Conservation (phyloP, 2,329 filamentous ascomycete genomes). For the Paraphaeosphaeria minitans region DNA sequence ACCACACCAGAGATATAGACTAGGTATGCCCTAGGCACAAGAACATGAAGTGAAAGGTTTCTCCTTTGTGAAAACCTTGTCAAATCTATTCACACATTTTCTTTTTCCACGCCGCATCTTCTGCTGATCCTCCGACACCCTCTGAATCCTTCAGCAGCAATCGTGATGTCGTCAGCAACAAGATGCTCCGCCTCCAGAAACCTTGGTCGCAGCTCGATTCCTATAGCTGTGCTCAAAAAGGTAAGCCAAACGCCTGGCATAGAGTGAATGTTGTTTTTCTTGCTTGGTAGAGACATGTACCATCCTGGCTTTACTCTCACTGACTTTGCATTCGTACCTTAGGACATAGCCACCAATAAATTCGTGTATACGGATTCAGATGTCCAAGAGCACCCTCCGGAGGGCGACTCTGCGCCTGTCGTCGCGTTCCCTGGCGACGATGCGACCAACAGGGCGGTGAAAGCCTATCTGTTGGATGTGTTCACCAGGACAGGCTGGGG, state of each 20-base stretch:
- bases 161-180: not conserved
- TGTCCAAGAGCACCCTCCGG: not conserved
- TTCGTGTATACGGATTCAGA: not conserved
- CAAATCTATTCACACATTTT: too few relatives aligned
- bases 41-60: not conserved
- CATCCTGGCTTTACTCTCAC: too few relatives aligned
- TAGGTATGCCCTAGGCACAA: not conserved
- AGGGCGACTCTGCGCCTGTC: not conserved
- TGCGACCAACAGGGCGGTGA: not conserved
- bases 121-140: too few relatives aligned
- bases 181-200: not conserved
- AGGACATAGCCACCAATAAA: not conserved
- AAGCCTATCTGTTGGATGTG: not conserved
- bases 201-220: not conserved
- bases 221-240: not conserved
- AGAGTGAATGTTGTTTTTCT: too few relatives aligned
- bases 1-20: too few relatives aligned
- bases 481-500: conserved; percentile 3
- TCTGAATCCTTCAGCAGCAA: too few relatives aligned
- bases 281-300: too few relatives aligned
- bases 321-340: too few relatives aligned
- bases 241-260: too few relatives aligned
- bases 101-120: too few relatives aligned
- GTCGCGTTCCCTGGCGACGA: not conserved
- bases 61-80: not conserved